Base-by-base conservation (phyloP, 768 basidiomycete species). In the Rhizopogon vesiculosus region DNA sequence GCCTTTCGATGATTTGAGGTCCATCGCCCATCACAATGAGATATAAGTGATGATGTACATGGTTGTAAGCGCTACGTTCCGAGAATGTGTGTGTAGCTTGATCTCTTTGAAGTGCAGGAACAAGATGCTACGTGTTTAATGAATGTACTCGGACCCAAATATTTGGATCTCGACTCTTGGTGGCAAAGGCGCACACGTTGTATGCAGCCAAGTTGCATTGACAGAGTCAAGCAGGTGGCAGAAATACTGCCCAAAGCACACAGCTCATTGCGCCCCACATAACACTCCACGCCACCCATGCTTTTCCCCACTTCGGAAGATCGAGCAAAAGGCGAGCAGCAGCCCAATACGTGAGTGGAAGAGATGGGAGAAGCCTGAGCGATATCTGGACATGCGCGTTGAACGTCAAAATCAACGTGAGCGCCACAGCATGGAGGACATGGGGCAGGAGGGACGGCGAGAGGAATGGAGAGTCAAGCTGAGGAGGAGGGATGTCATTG, bases 331-430 rank as follows among this genome's bases (percentile, higher is more conserved):
- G 69, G 69, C 81, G 76, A 3, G 91, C 84, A n/a, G 87, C 84
- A 3, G 84, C 86, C 97, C 96, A 98, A 69, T 92, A 93, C 1
- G 83, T 73, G 45, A 88, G 73, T 0, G 96, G 96, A 69, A 93
- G 78, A 3, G 87, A 82, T 1, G 86, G 79, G 19, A 84, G 83
- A 12, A 89, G 75, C 7, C 95, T 86, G 1, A 98, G 81, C 18
- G 85, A 74, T 58, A 98, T 97, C 67, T 97, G 96, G 2, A 86
- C 86, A 63, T 98, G 91, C 0, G 93, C 89, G 16, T 82, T 80
- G 65, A 94, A 83, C 13, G 93, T 74, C 16, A 97, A 73, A 40
- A 88, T 72, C 40, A 76, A 66, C n/a, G 78, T 77, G 51, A 90
- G 72, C 49, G 82, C 62, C 31, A 86, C 65, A 10, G 90, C 83